Evolutionary conservation across 2,329 filamentous ascomycete species (phyloP).

Genomic region (Colletotrichum tamarilloi): DNA sequence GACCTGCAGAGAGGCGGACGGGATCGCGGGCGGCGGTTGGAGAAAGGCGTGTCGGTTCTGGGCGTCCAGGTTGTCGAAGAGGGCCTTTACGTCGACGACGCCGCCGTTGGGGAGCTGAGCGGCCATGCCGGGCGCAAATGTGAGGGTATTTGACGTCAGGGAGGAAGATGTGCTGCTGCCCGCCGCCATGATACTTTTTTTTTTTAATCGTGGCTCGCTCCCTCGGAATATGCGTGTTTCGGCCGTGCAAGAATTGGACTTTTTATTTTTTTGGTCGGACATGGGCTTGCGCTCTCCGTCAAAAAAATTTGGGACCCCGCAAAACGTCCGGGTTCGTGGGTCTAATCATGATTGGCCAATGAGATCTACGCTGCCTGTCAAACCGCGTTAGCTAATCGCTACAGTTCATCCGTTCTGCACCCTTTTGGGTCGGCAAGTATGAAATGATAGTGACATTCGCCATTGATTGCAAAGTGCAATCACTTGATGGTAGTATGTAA

Average conservation of each 20-base stretch:
- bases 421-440: background rate
- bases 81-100: conserved; percentile 55
- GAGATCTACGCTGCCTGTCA: background rate
- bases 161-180: conserved; percentile 65
- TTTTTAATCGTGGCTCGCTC: background rate
- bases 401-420: background rate
- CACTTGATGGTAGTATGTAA: no score
- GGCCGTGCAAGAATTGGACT: conserved; percentile 30
- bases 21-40: conserved; percentile 75
- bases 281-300: conserved; percentile 20
- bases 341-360: conserved; percentile 29
- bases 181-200: conserved; percentile 40
- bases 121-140: conserved; percentile 58
- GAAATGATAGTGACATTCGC: background rate
- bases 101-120: conserved; percentile 41
- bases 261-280: conserved; percentile 11
- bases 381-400: conserved; percentile 15
- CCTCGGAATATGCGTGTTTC: conserved; percentile 20
- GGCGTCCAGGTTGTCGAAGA: conserved; percentile 68
- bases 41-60: conserved; percentile 79
- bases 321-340: conserved; percentile 14
- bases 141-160: conserved; percentile 72
- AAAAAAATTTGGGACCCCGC: conserved; percentile 35
- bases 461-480: background rate
- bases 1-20: conserved; percentile 76